Percentiles rank a stretch among this genome's conserved stretches.
phyloP scores from a whole-genome alignment of 2,329 filamentous ascomycete species.

The Fusarium papillatum region DNA sequence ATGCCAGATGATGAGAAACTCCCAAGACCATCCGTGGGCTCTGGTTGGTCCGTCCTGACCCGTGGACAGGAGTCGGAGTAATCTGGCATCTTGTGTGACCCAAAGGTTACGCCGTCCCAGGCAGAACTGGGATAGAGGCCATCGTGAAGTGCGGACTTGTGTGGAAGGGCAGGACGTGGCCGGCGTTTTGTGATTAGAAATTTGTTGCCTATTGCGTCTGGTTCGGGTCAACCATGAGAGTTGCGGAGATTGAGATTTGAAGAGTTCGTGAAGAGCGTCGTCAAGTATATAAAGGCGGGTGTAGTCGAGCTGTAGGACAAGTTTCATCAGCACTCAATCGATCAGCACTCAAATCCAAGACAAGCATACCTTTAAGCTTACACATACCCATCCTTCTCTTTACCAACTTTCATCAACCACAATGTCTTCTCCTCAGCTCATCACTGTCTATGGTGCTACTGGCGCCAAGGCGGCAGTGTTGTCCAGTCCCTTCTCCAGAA shows the following conservation, averaged over 20 bases:
- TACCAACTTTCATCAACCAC: not conserved
- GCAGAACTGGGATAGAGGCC: not conserved
- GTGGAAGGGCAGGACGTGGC: constrained; percentile 1
- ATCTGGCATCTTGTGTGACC: constrained; percentile 18
- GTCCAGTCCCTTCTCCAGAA: constrained; percentile 48
- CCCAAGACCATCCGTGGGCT: constrained; percentile 9
- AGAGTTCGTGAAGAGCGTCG: not conserved
- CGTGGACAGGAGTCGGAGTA: constrained; percentile 22
- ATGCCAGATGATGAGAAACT: constrained; percentile 34
- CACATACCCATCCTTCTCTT: not conserved
- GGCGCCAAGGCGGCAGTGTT: constrained; percentile 49
- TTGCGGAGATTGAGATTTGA: constrained; percentile 13
- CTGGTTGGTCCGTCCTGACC: constrained; percentile 11
- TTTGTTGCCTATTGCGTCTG: not conserved
- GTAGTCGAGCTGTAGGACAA: not conserved
- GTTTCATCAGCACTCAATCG: constrained; percentile 18
- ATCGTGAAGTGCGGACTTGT: constrained; percentile 24
- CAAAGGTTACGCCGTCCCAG: constrained; percentile 15
- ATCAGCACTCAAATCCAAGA: constrained; percentile 4
- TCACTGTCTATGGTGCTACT: constrained; percentile 50
- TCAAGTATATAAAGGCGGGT: constrained; percentile 29
- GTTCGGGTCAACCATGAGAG: not conserved
- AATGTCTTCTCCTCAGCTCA: constrained; percentile 45
- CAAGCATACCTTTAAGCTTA: constrained; percentile 5
- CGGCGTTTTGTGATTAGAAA: constrained; percentile 24